A percentile compares a stretch with the other conserved stretches of the same genome.
Conservation (phyloP, 1,139 yeast genomes). For the Magnusiomyces paraingens region DNA sequence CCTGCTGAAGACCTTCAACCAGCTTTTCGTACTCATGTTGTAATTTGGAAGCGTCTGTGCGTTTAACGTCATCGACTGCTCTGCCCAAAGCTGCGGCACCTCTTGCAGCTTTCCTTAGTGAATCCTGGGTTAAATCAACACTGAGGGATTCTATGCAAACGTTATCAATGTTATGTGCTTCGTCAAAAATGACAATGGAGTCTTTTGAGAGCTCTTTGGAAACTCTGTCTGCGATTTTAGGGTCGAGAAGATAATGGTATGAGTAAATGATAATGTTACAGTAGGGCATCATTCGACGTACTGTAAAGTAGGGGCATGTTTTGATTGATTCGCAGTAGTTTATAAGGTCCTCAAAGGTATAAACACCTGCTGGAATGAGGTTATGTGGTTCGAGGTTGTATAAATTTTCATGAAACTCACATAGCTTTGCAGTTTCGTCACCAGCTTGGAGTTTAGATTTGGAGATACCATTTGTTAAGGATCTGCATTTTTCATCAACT, state of each 20-base stretch:
- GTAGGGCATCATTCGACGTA: slow-evolving; percentile 94
- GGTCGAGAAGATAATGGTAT: slow-evolving; percentile 91
- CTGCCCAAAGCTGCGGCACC: slow-evolving; percentile 74
- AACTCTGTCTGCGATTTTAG: slow-evolving; percentile 93
- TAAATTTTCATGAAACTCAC: slow-evolving; percentile 86
- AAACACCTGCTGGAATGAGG: slow-evolving; percentile 86
- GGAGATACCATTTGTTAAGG: slow-evolving; percentile 88
- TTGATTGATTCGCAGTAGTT: slow-evolving; percentile 70
- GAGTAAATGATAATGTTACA: slow-evolving; percentile 94
- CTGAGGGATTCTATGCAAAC: slow-evolving; percentile 95
- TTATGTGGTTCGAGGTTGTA: slow-evolving; percentile 82
- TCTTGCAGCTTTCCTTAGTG: slow-evolving; percentile 63
- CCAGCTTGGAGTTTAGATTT: slow-evolving; percentile 61
- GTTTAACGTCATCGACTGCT: slow-evolving; percentile 77
- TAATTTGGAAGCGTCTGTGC: slow-evolving; percentile 71
- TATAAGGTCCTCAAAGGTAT: slow-evolving; percentile 78
- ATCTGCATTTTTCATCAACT: slow-evolving; percentile 93
- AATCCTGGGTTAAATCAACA: slow-evolving; percentile 80
- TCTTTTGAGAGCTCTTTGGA: slow-evolving; percentile 89
- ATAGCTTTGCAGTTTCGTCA: slow-evolving; percentile 52
- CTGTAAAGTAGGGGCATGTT: slow-evolving; percentile 94
- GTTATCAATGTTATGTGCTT: slow-evolving; percentile 97
- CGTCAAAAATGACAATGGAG: slow-evolving; percentile 91
- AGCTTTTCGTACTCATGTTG: slow-evolving; percentile 87
- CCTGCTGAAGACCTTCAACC: slow-evolving; percentile 80